A percentile compares a stretch with the other conserved stretches of the same genome.
These are phyloP conservation scores for Pyrenochaeta sp. DNA, from an alignment of 2,329 filamentous ascomycete species.

Conservation along the genomic window DNA sequence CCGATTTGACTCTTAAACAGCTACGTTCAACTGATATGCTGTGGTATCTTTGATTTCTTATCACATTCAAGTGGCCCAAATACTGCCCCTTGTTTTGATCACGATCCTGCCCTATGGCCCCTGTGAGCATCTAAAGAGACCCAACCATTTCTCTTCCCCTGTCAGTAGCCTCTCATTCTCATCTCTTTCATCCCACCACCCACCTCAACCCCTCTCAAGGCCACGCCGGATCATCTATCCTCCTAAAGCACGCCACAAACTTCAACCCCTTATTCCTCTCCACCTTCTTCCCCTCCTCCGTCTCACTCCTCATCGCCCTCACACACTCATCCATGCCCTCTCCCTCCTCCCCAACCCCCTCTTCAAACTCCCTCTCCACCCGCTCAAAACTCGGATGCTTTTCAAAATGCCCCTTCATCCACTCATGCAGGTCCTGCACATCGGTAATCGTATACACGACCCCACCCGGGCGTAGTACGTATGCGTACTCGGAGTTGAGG, in stretches of 20 bases:
- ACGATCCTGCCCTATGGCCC: too few species aligned
- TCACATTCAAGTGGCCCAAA: too few species aligned
- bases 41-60: too few species aligned
- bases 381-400: slow-evolving; percentile 81
- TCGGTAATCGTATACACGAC: slow-evolving; percentile 97
- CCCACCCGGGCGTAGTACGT: slow-evolving; percentile 80
- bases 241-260: slow-evolving; percentile 86
- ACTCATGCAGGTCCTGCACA: slow-evolving; percentile 89
- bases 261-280: slow-evolving; percentile 88
- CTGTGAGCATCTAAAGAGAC: too few species aligned
- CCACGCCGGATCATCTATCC: slow-evolving; percentile 82
- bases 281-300: slow-evolving; percentile 98
- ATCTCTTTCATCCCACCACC: too few species aligned
- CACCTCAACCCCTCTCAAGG: slow-evolving; percentile 69
- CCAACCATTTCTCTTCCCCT: too few species aligned
- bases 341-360: slow-evolving; percentile 73
- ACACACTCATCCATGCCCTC: slow-evolving; percentile 75
- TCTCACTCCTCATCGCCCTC: slow-evolving; percentile 78
- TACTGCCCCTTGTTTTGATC: too few species aligned
- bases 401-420: slow-evolving; percentile 90
- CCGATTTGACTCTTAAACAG: too few species aligned
- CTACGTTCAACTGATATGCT: too few species aligned
- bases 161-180: too few species aligned
- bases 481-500: slow-evolving; percentile 92
- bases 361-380: slow-evolving; percentile 58